Conservation (phyloP, 352 stramenopile genomes). For the Globisporangium nodosum region DNA sequence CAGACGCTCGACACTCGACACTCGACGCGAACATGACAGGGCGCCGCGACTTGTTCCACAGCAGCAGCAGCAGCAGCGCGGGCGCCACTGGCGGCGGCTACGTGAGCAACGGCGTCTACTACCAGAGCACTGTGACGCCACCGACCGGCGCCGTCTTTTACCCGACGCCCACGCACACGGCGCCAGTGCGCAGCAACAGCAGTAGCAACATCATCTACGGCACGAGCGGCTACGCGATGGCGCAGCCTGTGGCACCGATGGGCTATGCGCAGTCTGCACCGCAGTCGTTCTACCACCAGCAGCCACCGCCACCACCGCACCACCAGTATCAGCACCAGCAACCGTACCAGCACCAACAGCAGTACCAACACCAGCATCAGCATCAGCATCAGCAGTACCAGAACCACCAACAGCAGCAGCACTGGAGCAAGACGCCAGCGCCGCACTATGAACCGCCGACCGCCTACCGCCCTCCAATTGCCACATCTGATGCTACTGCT, state of each 20-base stretch:
- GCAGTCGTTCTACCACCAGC: conserved; percentile 2
- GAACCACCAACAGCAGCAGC: not conserved
- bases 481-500: not conserved
- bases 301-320: not conserved
- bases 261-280: not conserved
- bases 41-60: conserved; percentile 5
- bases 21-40: conserved; percentile 1
- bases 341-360: not conserved
- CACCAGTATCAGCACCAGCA: not conserved
- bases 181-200: not conserved
- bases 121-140: conserved; percentile 8
- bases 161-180: not conserved
- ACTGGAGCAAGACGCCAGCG: conserved; percentile 20
- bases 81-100: conserved; percentile 6
- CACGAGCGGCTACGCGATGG: conserved; percentile 2
- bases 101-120: conserved; percentile 11
- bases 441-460: conserved; percentile 15
- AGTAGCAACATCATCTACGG: not conserved
- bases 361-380: not conserved
- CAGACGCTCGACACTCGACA: not conserved
- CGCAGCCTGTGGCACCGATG: conserved; percentile 1
- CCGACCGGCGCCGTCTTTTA: not conserved
- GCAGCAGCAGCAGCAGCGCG: not conserved
- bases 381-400: too few relatives aligned
- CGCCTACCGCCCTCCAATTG: conserved; percentile 4